Evolutionary conservation across 1,139 yeast genomes (phyloP), one percentile per base, ranked within the genome.

Genomic region (Keqinozyma sinolaborantium): DNA sequence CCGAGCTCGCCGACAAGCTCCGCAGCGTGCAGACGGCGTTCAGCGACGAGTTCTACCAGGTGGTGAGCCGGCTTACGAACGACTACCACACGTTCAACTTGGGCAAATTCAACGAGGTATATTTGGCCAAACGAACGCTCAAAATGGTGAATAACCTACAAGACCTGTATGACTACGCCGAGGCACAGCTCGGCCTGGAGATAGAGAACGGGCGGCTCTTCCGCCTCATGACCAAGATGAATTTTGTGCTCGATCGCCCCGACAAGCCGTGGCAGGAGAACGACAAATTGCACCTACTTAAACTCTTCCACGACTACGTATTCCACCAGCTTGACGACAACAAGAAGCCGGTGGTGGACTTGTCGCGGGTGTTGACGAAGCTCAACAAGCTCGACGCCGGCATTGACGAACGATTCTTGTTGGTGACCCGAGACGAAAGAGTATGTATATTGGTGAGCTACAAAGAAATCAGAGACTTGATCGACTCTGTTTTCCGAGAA

Each of bases 321-420:
- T 92, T 90, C 60, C 94, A 85, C 50, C 95, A 85, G 50, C 73
- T 70, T 29, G 88, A 87, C 52, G 94, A 83, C 33, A 58, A 60
- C 23, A 95, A 95, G 12, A 73, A 74, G 46, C 88, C 95, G 2
- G 76, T 81, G 3, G 64, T 87, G 35, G 97, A 94, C 57, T 65
- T 92, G 45, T 81, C 90, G 2, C 87, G 88, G 53, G 94, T 90
- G 3, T 64, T 94, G 41, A 66, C 77, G 31, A 77, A 83, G 44
- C 64, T 92, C 48, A 92, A 92, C 60, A 92, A 92, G 56, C 65
- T 92, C 38, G 99, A 94, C 54, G 95, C 94, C 10, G 98, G 97
- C 1, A 73, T 83, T 28, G 92, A 86, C 32, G 98, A 92, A 55
- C 79, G 77, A 47, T 60, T 92, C 16, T 64, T 88, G 51, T 69